phyloP scores from a whole-genome alignment of 345 rosid genomes.

The Heritiera fomes region DNA sequence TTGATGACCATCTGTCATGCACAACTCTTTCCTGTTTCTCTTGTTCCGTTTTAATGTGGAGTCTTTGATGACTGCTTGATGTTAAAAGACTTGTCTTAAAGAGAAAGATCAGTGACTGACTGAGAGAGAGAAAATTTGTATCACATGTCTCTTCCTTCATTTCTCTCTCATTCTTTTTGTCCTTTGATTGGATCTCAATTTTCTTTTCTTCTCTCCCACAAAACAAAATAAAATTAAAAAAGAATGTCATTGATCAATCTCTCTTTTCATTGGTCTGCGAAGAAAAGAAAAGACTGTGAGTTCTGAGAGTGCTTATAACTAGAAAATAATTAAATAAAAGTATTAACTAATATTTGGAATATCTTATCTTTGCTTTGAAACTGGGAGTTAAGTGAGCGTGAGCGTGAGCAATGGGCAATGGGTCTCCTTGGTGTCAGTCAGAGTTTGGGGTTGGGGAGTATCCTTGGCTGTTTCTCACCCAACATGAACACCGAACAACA shows the following conservation, averaged over 20 bases:
- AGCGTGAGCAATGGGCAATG: background rate
- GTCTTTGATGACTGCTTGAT: background rate
- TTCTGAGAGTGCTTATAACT: background rate
- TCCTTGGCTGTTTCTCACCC: background rate
- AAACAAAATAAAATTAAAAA: background rate
- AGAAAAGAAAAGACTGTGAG: background rate
- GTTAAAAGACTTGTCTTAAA: background rate
- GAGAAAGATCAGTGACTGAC: background rate
- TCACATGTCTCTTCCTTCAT: background rate
- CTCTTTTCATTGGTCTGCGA: background rate
- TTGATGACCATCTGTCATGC: background rate
- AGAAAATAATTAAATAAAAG: no score
- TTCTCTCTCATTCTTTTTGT: slow-evolving; percentile 11
- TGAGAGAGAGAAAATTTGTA: background rate
- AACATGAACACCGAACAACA: background rate
- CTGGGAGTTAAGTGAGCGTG: background rate
- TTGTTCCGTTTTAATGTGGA: slow-evolving; percentile 5
- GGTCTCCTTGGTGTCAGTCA: background rate
- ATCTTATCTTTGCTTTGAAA: background rate
- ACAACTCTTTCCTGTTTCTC: background rate
- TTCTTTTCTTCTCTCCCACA: no score
- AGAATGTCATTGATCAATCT: background rate
- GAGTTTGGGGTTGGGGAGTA: background rate
- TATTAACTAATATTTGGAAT: no score
- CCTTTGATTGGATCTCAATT: background rate